Conservation (phyloP, 345 rosid genomes). For the Physaria fendleri region DNA sequence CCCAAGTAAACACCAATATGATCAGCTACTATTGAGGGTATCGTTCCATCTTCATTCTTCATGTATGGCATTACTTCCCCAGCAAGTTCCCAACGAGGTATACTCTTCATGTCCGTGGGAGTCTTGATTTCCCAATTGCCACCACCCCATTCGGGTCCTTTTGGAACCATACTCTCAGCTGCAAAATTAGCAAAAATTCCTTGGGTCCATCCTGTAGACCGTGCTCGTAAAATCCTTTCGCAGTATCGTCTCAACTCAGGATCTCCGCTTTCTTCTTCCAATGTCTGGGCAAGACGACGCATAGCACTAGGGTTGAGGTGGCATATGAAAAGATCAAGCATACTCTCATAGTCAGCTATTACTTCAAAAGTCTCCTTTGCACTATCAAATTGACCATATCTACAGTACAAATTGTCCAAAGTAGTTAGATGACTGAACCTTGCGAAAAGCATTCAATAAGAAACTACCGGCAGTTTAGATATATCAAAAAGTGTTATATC, state of each 20-base stretch:
- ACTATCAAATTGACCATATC: constrained; percentile 93
- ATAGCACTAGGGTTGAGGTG: constrained; percentile 98
- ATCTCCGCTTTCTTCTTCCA: constrained; percentile 89
- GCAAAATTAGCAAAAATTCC: constrained; percentile 99
- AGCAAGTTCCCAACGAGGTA: constrained; percentile 94
- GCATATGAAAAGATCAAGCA: constrained; percentile 94
- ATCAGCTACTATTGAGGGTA: constrained; percentile 82
- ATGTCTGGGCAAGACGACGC: constrained; percentile 91
- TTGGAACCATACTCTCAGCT: constrained; percentile 98
- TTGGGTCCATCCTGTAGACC: constrained; percentile 98
- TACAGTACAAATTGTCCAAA: constrained; percentile 31
- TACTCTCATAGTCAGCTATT: constrained; percentile 85
- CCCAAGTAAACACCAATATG: constrained; percentile 94
- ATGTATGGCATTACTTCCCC: constrained; percentile 98
- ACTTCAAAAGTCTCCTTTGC: constrained; percentile 99
- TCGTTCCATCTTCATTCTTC: constrained; percentile 88
- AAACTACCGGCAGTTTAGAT: not conserved
- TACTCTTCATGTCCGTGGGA: constrained; percentile 71
- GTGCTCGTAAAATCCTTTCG: constrained; percentile 85
- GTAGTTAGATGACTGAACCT: constrained; percentile 12
- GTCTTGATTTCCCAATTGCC: constrained; percentile 99
- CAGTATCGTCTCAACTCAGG: constrained; percentile 84
- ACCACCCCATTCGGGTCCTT: constrained; percentile 99
- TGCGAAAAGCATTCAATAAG: not conserved
- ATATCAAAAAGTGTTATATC: not conserved